A percentile compares a stretch with the other conserved stretches of the same genome.
These are phyloP conservation scores for Tulasnella sp. DNA, from an alignment of 768 basidiomycete species.

Conservation along the genomic window DNA sequence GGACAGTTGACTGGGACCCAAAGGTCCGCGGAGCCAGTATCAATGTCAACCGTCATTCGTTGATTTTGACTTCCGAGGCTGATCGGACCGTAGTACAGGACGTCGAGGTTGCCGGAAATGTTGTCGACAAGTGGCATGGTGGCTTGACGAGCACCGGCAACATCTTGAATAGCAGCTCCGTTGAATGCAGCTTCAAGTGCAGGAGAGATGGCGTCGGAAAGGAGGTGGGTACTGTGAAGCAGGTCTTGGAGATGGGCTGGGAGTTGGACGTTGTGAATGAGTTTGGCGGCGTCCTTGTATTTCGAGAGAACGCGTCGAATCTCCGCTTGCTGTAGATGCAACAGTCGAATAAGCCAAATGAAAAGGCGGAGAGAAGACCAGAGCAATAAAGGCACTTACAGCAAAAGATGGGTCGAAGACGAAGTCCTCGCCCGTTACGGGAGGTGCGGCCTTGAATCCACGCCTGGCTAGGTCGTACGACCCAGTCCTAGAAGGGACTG, in stretches of 20 bases:
- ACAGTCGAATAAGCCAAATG: not conserved
- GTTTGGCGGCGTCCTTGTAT: conserved; percentile 14
- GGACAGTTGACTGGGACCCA: conserved; percentile 40
- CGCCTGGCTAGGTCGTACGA: not conserved
- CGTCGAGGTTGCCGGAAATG: conserved; percentile 40
- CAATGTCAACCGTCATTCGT: conserved; percentile 53
- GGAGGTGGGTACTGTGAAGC: not conserved
- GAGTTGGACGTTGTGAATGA: conserved; percentile 7
- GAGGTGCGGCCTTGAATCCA: not conserved
- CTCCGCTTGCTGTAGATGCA: not conserved
- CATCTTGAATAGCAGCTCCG: not conserved
- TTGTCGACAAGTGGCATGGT: conserved; percentile 41
- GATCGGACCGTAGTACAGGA: conserved; percentile 49
- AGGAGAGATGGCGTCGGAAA: not conserved
- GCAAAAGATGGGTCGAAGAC: conserved; percentile 21
- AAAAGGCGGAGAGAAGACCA: not conserved
- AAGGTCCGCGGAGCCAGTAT: conserved; percentile 67
- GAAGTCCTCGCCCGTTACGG: not conserved
- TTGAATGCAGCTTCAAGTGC: not conserved
- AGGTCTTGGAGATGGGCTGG: not conserved
- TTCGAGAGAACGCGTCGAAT: conserved; percentile 12
- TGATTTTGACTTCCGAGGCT: conserved; percentile 55
- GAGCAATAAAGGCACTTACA: not conserved
- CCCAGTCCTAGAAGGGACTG: not conserved
- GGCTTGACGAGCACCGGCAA: not conserved